Conservation (phyloP, 257 asterid species). For the Nicotiana sylvestris region DNA sequence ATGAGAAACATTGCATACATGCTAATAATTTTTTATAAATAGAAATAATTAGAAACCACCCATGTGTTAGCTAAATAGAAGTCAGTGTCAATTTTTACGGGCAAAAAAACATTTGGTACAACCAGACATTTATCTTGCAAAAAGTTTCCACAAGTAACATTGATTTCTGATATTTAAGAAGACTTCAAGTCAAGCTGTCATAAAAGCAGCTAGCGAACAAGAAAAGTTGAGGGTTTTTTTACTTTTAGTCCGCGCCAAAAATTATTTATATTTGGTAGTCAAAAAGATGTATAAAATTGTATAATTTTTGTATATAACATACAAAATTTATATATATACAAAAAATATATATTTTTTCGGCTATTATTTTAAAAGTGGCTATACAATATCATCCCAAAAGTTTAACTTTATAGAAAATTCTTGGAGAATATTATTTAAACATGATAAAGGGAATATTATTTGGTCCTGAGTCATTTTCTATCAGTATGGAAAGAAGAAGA, state of each 20-base stretch:
- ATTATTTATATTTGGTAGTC: too few species aligned
- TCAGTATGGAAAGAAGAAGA: background rate
- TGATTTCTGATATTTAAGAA: background rate
- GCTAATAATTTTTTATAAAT: slow-evolving; percentile 5
- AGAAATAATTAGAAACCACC: background rate
- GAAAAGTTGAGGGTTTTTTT: background rate
- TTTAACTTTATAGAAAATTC: background rate
- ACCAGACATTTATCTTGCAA: background rate
- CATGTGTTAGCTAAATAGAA: slow-evolving; percentile 15
- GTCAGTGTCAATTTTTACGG: background rate
- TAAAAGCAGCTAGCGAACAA: background rate
- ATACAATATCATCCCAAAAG: background rate
- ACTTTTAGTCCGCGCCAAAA: too few species aligned
- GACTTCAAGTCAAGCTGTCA: background rate
- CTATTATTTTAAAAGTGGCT: too few species aligned
- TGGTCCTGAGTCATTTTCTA: background rate
- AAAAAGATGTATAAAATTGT: too few species aligned
- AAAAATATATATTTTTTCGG: too few species aligned
- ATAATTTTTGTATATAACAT: too few species aligned
- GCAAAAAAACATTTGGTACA: background rate
- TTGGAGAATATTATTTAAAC: background rate
- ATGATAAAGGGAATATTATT: background rate
- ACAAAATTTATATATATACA: too few species aligned
- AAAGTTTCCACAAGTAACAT: background rate
- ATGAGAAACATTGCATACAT: background rate